Evolutionary conservation across 1,284 basidiomycete species (phyloP).

Genomic region (Stereum hirsutum): DNA sequence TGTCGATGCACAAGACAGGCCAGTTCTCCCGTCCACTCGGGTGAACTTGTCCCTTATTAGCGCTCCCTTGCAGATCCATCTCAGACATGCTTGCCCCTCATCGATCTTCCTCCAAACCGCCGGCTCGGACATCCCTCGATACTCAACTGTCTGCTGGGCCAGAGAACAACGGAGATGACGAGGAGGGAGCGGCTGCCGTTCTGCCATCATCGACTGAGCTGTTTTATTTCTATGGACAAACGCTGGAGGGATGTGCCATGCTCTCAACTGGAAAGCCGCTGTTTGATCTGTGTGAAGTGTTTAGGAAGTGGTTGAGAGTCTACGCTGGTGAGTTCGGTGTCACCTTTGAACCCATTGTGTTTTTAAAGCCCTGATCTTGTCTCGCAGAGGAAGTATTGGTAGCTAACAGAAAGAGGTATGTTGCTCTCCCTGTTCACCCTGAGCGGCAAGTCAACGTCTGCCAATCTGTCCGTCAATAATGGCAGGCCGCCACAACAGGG

Average conservation of each 20-base stretch:
- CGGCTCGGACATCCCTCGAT: conserved; percentile 65
- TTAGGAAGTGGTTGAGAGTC: conserved; percentile 89
- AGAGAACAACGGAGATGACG: conserved; percentile 35
- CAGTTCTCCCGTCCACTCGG: conserved; percentile 12
- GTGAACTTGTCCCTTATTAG: not conserved
- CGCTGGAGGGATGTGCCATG: conserved; percentile 88
- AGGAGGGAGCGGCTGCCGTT: conserved; percentile 61
- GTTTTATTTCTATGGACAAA: conserved; percentile 96
- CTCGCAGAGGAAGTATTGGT: conserved; percentile 73
- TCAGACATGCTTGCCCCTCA: conserved; percentile 78
- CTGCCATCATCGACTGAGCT: conserved; percentile 92
- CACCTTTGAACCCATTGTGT: not conserved
- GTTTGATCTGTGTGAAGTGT: conserved; percentile 71
- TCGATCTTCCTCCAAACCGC: conserved; percentile 39
- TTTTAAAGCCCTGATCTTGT: conserved; percentile 3
- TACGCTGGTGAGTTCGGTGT: conserved; percentile 71
- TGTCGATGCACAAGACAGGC: conserved; percentile 95
- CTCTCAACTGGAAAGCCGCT: conserved; percentile 76
- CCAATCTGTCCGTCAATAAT: not conserved
- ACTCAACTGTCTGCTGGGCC: conserved; percentile 29
- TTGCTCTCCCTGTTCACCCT: conserved; percentile 23
- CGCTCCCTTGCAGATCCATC: conserved; percentile 46
- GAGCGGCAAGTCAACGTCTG: not conserved
- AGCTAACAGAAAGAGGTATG: conserved; percentile 64
- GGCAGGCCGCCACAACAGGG: conserved; percentile 29